Conservation (phyloP, 164 flowering plant genomes). For the Akebia trifoliata region DNA sequence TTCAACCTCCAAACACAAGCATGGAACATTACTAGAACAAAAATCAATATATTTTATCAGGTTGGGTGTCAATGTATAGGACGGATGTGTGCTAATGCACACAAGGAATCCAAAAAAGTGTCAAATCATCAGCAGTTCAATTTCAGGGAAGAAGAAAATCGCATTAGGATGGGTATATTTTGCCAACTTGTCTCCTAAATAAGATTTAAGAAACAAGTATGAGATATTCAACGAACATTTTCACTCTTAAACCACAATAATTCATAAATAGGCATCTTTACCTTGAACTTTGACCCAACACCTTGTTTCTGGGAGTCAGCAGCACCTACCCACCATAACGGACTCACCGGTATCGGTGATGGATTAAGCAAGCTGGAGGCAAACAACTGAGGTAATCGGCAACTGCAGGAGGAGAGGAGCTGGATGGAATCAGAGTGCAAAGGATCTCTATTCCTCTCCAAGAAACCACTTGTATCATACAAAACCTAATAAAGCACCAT, state of each 20-base stretch:
- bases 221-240: no score
- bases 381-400: slow-evolving; percentile 48
- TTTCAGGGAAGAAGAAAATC: no score
- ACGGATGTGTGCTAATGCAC: no score
- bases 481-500: slow-evolving; percentile 47
- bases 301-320: slow-evolving; percentile 51
- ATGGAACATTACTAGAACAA: no score
- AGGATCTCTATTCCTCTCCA: slow-evolving; percentile 91
- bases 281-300: slow-evolving; percentile 81
- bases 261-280: slow-evolving; percentile 17
- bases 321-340: slow-evolving; percentile 17
- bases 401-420: slow-evolving; percentile 61
- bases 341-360: slow-evolving; percentile 23
- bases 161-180: no score
- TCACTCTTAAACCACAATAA: no score
- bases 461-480: slow-evolving; percentile 73
- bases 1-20: no score
- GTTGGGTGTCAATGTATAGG: no score
- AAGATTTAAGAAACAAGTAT: slow-evolving; percentile 22
- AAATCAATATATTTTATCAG: no score
- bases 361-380: slow-evolving; percentile 42
- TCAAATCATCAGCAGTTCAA: no score
- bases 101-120: no score
- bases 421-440: slow-evolving; percentile 52
- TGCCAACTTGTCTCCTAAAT: no score